Conservation (phyloP, 805 yeast genomes). For the Pichia occidentalis region DNA sequence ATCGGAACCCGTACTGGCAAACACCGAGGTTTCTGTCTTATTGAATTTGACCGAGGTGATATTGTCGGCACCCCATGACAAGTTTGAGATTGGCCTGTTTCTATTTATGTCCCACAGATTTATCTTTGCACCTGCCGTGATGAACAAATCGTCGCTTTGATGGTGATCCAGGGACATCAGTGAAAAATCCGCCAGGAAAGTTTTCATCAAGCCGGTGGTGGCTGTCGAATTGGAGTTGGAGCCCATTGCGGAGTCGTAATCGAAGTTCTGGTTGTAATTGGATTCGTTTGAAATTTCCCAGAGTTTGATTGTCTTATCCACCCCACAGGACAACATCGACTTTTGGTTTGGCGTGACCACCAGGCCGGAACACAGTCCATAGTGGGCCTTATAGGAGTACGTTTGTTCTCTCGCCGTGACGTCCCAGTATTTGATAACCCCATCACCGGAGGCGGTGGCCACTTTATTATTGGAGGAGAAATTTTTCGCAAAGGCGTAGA, state of each 20-base stretch:
- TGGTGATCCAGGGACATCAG: slow-evolving; percentile 87
- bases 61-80: slow-evolving; percentile 97
- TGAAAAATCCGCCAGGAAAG: slow-evolving; percentile 77
- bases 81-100: slow-evolving; percentile 64
- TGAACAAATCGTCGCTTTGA: slow-evolving; percentile 62
- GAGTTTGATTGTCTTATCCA: slow-evolving; percentile 80
- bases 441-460: slow-evolving; percentile 95
- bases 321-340: slow-evolving; percentile 65
- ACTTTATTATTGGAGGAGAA: slow-evolving; percentile 60
- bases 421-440: slow-evolving; percentile 92
- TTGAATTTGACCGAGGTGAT: slow-evolving; percentile 78
- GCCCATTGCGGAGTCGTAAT: slow-evolving; percentile 12
- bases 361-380: slow-evolving; percentile 83
- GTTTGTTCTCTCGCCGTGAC: slow-evolving; percentile 70
- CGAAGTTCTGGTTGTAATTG: slow-evolving; percentile 18
- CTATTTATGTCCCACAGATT: slow-evolving; percentile 90
- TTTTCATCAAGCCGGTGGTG: slow-evolving; percentile 59
- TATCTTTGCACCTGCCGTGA: slow-evolving; percentile 86
- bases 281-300: slow-evolving; percentile 66
- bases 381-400: slow-evolving; percentile 79
- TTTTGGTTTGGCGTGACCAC: slow-evolving; percentile 60
- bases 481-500: slow-evolving; percentile 80
- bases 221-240: slow-evolving; percentile 20
- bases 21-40: slow-evolving; percentile 77
- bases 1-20: slow-evolving; percentile 89